phyloP scores from a whole-genome alignment of 1,284 basidiomycete species.

The Ceratobasidium papillatum region DNA sequence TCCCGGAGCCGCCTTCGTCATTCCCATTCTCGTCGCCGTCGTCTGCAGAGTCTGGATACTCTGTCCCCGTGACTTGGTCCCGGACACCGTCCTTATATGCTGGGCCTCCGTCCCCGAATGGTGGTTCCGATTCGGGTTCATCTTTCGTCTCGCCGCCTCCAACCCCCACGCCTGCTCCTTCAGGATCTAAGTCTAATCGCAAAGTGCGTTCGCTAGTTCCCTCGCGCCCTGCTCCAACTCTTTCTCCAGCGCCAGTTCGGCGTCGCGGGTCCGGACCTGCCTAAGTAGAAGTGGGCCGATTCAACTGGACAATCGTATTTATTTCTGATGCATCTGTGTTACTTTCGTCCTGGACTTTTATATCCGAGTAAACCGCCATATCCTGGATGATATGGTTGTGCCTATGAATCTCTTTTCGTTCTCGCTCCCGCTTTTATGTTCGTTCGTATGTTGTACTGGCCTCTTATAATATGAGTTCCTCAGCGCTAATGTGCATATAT shows the following conservation, averaged over 20 bases:
- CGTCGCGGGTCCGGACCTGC: slow-evolving; percentile 3
- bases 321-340: background rate
- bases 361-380: slow-evolving; percentile 4
- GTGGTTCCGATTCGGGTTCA: slow-evolving; percentile 20
- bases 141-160: slow-evolving; percentile 33
- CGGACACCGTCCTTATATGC: slow-evolving; percentile 8
- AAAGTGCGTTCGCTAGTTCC: slow-evolving; percentile 13
- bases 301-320: background rate
- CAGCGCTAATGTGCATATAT: background rate
- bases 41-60: slow-evolving; percentile 15
- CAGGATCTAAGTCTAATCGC: background rate
- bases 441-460: background rate
- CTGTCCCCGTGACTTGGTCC: background rate
- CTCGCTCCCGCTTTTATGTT: background rate
- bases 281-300: background rate
- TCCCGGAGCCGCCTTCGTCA: slow-evolving; percentile 19
- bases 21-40: slow-evolving; percentile 4
- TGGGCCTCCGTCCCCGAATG: background rate
- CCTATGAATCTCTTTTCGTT: slow-evolving; percentile 31
- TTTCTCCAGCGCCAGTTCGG: background rate
- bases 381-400: slow-evolving; percentile 23
- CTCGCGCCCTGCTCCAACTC: slow-evolving; percentile 5
- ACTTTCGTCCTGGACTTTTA: background rate
- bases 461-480: background rate
- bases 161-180: slow-evolving; percentile 20